Conservation (phyloP, 2,329 filamentous ascomycete species). For the Paraphoma chrysanthemicola region DNA sequence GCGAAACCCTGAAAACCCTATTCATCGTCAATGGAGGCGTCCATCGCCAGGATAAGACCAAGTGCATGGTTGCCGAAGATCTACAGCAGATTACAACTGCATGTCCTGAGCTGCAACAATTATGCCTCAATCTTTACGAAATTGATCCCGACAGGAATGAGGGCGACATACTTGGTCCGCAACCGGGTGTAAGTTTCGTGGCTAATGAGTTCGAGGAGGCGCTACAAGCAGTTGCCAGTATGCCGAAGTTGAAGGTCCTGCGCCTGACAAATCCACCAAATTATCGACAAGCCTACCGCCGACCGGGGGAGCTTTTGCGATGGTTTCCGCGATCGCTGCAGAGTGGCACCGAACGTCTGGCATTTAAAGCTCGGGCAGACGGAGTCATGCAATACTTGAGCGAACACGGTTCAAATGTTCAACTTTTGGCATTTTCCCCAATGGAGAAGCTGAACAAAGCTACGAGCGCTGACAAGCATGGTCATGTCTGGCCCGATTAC, state of each 20-base stretch:
- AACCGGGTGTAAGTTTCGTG: too few relatives aligned
- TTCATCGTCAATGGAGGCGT: conserved; percentile 1
- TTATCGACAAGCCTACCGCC: neutral
- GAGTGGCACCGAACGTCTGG: neutral
- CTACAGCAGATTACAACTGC: neutral
- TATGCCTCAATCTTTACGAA: conserved; percentile 7
- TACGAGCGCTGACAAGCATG: neutral
- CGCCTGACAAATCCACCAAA: neutral
- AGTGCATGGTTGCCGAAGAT: neutral
- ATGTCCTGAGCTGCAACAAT: conserved; percentile 1
- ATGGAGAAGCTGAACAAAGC: neutral
- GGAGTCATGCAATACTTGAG: conserved; percentile 1
- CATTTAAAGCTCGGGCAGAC: neutral
- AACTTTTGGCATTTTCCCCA: conserved; percentile 1
- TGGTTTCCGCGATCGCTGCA: neutral
- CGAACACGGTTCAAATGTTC: neutral
- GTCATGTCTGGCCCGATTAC: conserved; percentile 3
- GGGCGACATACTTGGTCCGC: conserved; percentile 1
- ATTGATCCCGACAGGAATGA: neutral
- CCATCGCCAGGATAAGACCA: neutral
- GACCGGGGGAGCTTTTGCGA: neutral
- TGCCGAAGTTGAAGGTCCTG: neutral
- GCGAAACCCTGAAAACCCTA: neutral
- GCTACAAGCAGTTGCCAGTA: neutral
- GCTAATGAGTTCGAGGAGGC: conserved; percentile 1